phyloP scores from a whole-genome alignment of 345 rosid species.

The Hypericum androsaemum region DNA sequence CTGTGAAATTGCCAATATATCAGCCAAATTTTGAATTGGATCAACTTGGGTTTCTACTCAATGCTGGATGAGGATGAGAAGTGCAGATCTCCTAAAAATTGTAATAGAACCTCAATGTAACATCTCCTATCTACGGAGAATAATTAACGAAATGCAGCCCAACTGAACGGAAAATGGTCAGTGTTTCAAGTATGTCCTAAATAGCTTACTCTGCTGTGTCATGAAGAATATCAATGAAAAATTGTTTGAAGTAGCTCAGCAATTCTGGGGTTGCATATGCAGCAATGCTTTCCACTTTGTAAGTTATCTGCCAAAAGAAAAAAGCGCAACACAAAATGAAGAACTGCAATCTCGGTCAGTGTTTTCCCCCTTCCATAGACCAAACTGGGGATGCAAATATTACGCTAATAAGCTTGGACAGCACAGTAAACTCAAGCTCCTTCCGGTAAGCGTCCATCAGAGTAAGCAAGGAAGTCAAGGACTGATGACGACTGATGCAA shows the following conservation, averaged over 20 bases:
- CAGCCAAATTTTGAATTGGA: not conserved
- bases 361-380: constrained; percentile 4
- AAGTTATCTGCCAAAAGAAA: constrained; percentile 50
- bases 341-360: not conserved
- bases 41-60: no score
- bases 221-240: constrained; percentile 54
- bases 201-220: constrained; percentile 59
- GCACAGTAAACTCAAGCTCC: constrained; percentile 71
- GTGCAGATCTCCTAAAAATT: no score
- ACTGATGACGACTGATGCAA: constrained; percentile 77
- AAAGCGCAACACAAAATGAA: constrained; percentile 18
- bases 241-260: constrained; percentile 37
- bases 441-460: constrained; percentile 66
- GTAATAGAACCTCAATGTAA: no score
- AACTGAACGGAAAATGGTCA: not conserved
- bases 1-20: constrained; percentile 5
- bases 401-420: constrained; percentile 75
- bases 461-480: constrained; percentile 70
- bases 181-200: not conserved
- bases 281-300: constrained; percentile 55
- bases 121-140: no score
- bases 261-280: constrained; percentile 67
- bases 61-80: no score
- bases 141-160: no score
- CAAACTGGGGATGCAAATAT: constrained; percentile 18